Percentiles rank a stretch among this genome's conserved stretches.
These are phyloP conservation scores for Thermothelomyces thermophilus DNA, from an alignment of 2,329 filamentous ascomycete genomes.

Conservation along the genomic window DNA sequence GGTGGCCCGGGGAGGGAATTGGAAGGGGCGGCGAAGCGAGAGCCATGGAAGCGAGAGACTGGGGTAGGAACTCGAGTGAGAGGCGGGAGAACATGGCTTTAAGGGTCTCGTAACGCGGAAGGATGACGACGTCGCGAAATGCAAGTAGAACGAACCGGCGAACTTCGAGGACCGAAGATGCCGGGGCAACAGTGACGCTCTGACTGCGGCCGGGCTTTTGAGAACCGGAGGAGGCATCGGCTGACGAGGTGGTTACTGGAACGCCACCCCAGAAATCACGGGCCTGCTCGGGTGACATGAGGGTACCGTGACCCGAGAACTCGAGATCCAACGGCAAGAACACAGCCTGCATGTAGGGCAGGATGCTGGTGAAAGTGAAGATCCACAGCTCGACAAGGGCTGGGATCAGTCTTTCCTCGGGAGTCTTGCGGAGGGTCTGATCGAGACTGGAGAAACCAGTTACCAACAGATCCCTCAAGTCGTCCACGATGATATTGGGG, in stretches of 20 bases:
- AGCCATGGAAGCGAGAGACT: constrained; percentile 45
- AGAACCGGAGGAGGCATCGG: constrained; percentile 26
- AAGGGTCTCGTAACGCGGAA: constrained; percentile 81
- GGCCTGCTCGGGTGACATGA: constrained; percentile 73
- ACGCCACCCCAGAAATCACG: constrained; percentile 85
- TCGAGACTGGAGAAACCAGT: constrained; percentile 83
- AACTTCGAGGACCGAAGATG: constrained; percentile 64
- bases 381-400: constrained; percentile 92
- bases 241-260: constrained; percentile 34
- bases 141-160: constrained; percentile 80
- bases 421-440: constrained; percentile 67
- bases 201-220: constrained; percentile 22
- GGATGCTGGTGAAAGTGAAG: constrained; percentile 79
- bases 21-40: constrained; percentile 45
- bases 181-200: constrained; percentile 40
- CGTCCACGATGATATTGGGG: constrained; percentile 66
- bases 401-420: constrained; percentile 84
- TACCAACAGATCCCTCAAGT: constrained; percentile 66
- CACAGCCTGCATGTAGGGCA: constrained; percentile 92
- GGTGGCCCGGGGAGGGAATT: constrained; percentile 34
- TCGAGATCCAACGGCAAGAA: constrained; percentile 91
- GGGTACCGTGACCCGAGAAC: constrained; percentile 73
- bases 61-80: constrained; percentile 68
- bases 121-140: constrained; percentile 81
- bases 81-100: constrained; percentile 87